Evolutionary conservation across 2,329 filamentous ascomycete species (phyloP).

Genomic region (Orbilia ellipsospora): DNA sequence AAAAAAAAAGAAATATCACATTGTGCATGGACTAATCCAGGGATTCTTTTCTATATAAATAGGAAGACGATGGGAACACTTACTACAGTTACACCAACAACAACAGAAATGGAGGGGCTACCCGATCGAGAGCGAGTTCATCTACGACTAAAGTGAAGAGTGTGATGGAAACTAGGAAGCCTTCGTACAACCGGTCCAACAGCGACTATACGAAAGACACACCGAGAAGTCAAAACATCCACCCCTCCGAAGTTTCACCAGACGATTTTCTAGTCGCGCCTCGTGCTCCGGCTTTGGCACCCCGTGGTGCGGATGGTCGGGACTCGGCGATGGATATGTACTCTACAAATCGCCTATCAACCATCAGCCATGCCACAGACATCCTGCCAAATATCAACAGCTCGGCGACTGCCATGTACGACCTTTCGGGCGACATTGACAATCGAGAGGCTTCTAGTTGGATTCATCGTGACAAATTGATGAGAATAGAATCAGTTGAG

Average conservation of each 20-base stretch:
- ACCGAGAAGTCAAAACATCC: slow-evolving; percentile 24
- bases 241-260: slow-evolving; percentile 15
- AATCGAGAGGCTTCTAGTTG: slow-evolving; percentile 59
- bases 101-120: slow-evolving; percentile 28
- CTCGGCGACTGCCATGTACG: slow-evolving; percentile 55
- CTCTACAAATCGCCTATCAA: slow-evolving; percentile 56
- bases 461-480: slow-evolving; percentile 60
- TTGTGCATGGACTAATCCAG: background rate
- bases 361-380: slow-evolving; percentile 56
- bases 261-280: slow-evolving; percentile 37
- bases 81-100: slow-evolving; percentile 50
- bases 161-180: slow-evolving; percentile 25
- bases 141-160: slow-evolving; percentile 30
- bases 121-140: slow-evolving; percentile 46
- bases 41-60: background rate
- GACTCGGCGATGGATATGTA: slow-evolving; percentile 59
- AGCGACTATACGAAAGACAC: slow-evolving; percentile 47
- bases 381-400: slow-evolving; percentile 55
- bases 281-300: slow-evolving; percentile 33
- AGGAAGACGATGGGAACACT: slow-evolving; percentile 50
- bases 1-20: slow-evolving; percentile 8
- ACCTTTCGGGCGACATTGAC: slow-evolving; percentile 53
- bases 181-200: slow-evolving; percentile 39
- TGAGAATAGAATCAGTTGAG: slow-evolving; percentile 54
- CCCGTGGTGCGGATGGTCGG: slow-evolving; percentile 54